A percentile compares a stretch with the other conserved stretches of the same genome.
Evolutionary conservation across 2,329 filamentous ascomycete species (phyloP).

Genomic region (Pseudogymnoascus sp.): DNA sequence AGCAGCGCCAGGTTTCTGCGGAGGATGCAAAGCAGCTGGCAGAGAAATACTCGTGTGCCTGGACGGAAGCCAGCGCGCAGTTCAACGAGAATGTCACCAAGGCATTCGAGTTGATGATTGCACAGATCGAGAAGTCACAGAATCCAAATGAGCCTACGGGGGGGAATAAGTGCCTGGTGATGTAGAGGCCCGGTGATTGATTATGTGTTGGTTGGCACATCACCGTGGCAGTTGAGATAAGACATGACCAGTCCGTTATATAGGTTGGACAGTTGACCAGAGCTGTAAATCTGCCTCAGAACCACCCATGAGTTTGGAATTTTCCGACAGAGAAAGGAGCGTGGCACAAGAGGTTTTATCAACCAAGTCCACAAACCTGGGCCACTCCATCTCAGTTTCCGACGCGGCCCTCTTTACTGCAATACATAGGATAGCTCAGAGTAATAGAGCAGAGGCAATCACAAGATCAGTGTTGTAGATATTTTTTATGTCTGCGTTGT

Average conservation of each 20-base stretch:
- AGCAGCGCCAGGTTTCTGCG: slow-evolving; percentile 81
- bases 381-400: not conserved
- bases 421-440: slow-evolving; percentile 4
- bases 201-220: not conserved
- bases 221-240: not conserved
- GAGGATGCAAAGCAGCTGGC: slow-evolving; percentile 81
- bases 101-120: slow-evolving; percentile 90
- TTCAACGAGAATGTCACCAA: slow-evolving; percentile 91
- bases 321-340: not conserved
- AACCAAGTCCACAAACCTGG: not conserved
- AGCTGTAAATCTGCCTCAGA: not conserved
- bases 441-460: not conserved
- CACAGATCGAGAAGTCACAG: slow-evolving; percentile 88
- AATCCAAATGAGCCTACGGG: slow-evolving; percentile 78
- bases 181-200: slow-evolving; percentile 47
- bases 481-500: not conserved
- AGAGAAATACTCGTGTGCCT: slow-evolving; percentile 83
- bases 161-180: slow-evolving; percentile 72
- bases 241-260: not conserved
- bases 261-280: not conserved
- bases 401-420: not conserved
- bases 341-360: not conserved
- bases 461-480: not conserved
- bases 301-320: not conserved
- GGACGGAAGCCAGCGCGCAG: slow-evolving; percentile 88